These are phyloP conservation scores for Kodamaea neixiangensis DNA, from an alignment of 805 yeast genomes.

Conservation along the genomic window DNA sequence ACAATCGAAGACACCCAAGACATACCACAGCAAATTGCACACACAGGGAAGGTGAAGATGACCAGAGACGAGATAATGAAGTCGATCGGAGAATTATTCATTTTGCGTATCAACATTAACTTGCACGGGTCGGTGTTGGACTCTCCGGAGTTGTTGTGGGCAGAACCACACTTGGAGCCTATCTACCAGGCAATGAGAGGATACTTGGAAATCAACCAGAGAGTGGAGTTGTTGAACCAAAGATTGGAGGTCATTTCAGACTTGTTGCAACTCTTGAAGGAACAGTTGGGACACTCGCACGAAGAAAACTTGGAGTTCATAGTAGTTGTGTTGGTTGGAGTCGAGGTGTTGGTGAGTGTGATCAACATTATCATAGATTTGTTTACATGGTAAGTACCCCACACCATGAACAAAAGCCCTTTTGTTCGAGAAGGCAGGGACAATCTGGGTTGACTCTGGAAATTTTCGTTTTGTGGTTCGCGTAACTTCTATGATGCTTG, in stretches of 20 bases:
- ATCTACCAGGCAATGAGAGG: conserved; percentile 97
- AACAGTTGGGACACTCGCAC: conserved; percentile 93
- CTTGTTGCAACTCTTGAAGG: conserved; percentile 92
- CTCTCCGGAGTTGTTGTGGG: conserved; percentile 98
- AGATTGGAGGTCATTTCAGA: conserved; percentile 92
- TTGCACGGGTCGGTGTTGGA: conserved; percentile 88
- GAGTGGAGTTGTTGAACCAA: conserved; percentile 88
- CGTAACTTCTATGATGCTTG: neutral
- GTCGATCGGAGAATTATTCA: conserved; percentile 93
- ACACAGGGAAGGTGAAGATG: conserved; percentile 94
- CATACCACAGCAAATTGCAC: conserved; percentile 94
- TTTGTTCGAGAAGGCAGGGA: neutral
- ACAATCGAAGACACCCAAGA: conserved; percentile 97
- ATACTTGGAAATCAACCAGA: conserved; percentile 89
- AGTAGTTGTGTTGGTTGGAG: conserved; percentile 87
- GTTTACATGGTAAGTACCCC: conserved; percentile 28
- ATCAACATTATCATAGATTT: conserved; percentile 73
- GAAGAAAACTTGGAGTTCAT: conserved; percentile 88
- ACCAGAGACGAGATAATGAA: conserved; percentile 94
- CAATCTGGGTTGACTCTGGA: neutral
- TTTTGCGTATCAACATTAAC: conserved; percentile 77
- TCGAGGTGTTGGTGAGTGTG: conserved; percentile 86
- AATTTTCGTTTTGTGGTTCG: neutral
- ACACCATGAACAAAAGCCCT: neutral
- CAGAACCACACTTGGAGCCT: conserved; percentile 97